phyloP scores from a whole-genome alignment of 768 basidiomycete genomes.

The Clavaria fumosa region DNA sequence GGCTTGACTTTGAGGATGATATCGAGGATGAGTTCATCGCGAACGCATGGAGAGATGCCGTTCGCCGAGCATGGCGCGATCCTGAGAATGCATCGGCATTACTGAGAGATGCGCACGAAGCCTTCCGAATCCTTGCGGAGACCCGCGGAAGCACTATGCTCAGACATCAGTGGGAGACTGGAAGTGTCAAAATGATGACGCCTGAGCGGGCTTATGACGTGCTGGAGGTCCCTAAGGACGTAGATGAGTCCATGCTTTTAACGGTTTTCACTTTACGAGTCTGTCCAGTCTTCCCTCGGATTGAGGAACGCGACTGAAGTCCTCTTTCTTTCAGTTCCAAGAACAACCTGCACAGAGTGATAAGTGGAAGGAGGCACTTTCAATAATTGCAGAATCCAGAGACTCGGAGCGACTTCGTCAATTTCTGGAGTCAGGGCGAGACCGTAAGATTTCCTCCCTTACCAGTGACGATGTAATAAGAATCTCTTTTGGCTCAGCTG shows the following conservation, averaged over 20 bases:
- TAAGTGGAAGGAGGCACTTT: constrained; percentile 57
- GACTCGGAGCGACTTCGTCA: constrained; percentile 57
- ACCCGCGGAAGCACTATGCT: constrained; percentile 35
- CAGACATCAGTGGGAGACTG: constrained; percentile 35
- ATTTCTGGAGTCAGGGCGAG: constrained; percentile 48
- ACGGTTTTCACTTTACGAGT: constrained; percentile 62
- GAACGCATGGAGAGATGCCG: constrained; percentile 51
- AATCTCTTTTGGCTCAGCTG: constrained; percentile 28
- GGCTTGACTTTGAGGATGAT: constrained; percentile 56
- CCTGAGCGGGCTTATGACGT: constrained; percentile 57
- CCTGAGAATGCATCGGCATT: constrained; percentile 28
- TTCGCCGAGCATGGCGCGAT: constrained; percentile 42
- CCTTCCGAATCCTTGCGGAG: constrained; percentile 56
- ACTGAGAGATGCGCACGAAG: constrained; percentile 45
- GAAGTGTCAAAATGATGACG: constrained; percentile 43
- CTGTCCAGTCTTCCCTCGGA: constrained; percentile 11
- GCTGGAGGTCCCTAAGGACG: constrained; percentile 52
- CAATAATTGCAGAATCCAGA: constrained; percentile 57
- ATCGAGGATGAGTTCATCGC: constrained; percentile 56
- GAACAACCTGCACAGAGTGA: constrained; percentile 54
- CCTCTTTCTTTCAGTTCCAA: constrained; percentile 33
- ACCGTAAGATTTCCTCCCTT: constrained; percentile 43
- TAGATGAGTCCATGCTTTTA: constrained; percentile 65
- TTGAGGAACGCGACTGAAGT: constrained; percentile 7
- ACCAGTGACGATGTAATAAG: background rate